Conservation (phyloP, 352 stramenopile species). For the Globisporangium cederbergense region DNA sequence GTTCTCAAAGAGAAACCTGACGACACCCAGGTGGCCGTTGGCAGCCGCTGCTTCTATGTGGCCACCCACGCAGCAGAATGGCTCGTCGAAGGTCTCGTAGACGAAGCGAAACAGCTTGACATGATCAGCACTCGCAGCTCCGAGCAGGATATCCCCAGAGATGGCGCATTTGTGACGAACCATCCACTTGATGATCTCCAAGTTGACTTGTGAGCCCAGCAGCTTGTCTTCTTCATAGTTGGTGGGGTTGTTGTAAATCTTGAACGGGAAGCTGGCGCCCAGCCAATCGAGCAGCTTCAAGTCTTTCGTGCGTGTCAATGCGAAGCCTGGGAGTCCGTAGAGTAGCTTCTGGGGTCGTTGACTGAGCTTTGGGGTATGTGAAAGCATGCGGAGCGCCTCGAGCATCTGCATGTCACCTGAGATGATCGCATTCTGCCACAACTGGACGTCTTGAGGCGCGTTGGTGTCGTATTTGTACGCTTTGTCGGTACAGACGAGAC, state of each 20-base stretch:
- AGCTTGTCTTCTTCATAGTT: too few species aligned
- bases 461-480: neutral
- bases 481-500: neutral
- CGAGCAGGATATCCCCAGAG: neutral
- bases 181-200: neutral
- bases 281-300: neutral
- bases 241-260: too few species aligned
- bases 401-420: neutral
- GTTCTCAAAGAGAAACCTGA: too few species aligned
- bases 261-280: too few species aligned
- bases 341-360: neutral
- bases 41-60: constrained; percentile 1
- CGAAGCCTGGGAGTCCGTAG: neutral
- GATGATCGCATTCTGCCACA: neutral
- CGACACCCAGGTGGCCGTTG: constrained; percentile 8
- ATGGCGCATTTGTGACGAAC: neutral
- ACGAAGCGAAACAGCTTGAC: constrained; percentile 30
- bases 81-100: constrained; percentile 7
- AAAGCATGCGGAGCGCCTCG: neutral
- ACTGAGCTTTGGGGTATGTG: neutral
- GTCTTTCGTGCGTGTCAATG: neutral
- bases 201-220: neutral
- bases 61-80: neutral
- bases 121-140: constrained; percentile 16
- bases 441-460: neutral